A percentile compares a stretch with the other conserved stretches of the same genome.
Conservation (phyloP, 2,329 filamentous ascomycete genomes). For the Colletotrichum tabaci region DNA sequence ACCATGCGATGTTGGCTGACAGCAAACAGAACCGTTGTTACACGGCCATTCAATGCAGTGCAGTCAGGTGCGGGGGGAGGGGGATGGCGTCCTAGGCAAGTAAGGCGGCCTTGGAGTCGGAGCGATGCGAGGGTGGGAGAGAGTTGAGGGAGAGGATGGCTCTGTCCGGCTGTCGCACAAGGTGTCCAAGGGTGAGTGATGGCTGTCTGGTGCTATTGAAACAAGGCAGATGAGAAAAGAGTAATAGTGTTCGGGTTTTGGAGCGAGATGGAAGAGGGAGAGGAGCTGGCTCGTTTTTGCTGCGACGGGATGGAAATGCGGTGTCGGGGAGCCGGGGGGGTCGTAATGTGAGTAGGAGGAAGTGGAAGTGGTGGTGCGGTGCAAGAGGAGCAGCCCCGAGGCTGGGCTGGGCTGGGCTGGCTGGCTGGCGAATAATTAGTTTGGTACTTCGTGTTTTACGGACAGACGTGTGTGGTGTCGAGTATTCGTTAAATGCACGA, state of each 20-base stretch:
- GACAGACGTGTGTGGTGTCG: constrained; percentile 15
- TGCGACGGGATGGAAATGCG: constrained; percentile 31
- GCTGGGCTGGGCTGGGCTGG: constrained; percentile 36
- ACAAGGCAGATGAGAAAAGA: constrained; percentile 17
- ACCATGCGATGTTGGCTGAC: constrained; percentile 10
- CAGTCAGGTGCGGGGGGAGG: constrained; percentile 11
- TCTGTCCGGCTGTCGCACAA: constrained; percentile 16
- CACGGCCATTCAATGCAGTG: constrained; percentile 27
- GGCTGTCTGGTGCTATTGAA: constrained; percentile 11
- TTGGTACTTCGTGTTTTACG: constrained; percentile 33
- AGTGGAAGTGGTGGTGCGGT: constrained; percentile 18
- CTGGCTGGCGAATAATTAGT: constrained; percentile 40
- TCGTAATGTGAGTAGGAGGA: constrained; percentile 28
- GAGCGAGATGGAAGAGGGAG: constrained; percentile 9
- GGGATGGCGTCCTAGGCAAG: constrained; percentile 19
- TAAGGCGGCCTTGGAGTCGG: constrained; percentile 10
- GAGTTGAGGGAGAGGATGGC: not conserved
- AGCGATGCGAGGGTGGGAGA: constrained; percentile 1
- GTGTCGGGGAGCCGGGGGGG: constrained; percentile 33
- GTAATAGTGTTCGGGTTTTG: constrained; percentile 5
- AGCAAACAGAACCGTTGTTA: constrained; percentile 26
- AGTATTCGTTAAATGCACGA: constrained; percentile 17
- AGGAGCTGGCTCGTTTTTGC: constrained; percentile 30
- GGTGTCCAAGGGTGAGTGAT: constrained; percentile 9
- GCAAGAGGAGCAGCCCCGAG: constrained; percentile 29